These are phyloP conservation scores for Thyridium curvatum DNA, from an alignment of 2,329 filamentous ascomycete genomes.

Conservation along the genomic window DNA sequence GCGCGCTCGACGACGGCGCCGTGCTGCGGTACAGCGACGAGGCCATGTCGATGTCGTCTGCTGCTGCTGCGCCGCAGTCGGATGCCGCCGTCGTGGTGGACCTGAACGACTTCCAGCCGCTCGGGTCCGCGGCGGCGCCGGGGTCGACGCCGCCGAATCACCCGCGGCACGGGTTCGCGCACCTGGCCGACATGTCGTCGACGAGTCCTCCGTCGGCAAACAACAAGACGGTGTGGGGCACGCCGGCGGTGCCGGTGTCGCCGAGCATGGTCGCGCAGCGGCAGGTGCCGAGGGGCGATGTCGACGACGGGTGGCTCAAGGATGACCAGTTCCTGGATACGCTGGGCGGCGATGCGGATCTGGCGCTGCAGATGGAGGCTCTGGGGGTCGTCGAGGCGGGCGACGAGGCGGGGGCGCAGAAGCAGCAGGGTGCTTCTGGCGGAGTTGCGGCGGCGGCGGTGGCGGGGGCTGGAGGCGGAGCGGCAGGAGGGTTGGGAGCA, in stretches of 20 bases:
- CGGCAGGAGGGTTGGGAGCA: conserved; percentile 1
- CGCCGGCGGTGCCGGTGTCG: conserved; percentile 57
- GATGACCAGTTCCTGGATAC: conserved; percentile 74
- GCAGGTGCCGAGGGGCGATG: conserved; percentile 48
- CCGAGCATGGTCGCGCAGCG: conserved; percentile 32
- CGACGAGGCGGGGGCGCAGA: conserved; percentile 8
- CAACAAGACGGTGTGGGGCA: conserved; percentile 88
- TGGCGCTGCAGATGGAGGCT: conserved; percentile 53
- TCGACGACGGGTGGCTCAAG: conserved; percentile 76
- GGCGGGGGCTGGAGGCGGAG: conserved; percentile 4
- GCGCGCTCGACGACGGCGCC: conserved; percentile 33
- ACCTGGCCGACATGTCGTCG: conserved; percentile 69
- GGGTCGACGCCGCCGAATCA: conserved; percentile 46
- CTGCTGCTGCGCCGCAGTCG: conserved; percentile 15
- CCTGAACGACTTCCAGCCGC: conserved; percentile 59
- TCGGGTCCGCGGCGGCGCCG: conserved; percentile 44
- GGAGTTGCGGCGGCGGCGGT: conserved; percentile 8
- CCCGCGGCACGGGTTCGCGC: conserved; percentile 55
- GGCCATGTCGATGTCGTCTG: conserved; percentile 9
- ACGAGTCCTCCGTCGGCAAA: conserved; percentile 69
- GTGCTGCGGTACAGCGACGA: conserved; percentile 12
- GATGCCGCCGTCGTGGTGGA: conserved; percentile 26
- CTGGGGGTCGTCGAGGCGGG: conserved; percentile 28
- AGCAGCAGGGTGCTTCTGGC: too few species aligned
- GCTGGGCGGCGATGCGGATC: conserved; percentile 50